Percentiles rank a stretch among this genome's conserved stretches.
These are phyloP conservation scores for Flaveria linearis DNA, from an alignment of 129 eudicot species.

Conservation along the genomic window DNA sequence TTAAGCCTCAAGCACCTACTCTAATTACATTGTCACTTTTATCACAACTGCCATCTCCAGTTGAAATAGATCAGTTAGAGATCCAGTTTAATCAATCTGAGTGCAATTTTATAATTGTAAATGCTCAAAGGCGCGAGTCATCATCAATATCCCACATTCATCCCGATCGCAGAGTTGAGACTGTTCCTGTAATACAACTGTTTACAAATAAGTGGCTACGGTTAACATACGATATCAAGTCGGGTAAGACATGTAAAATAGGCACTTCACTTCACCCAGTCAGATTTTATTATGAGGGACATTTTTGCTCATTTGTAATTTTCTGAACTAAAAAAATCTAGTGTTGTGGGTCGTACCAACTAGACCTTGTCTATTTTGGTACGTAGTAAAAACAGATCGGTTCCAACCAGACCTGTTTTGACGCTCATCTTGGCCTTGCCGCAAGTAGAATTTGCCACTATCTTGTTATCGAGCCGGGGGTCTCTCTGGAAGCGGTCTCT, in stretches of 20 bases:
- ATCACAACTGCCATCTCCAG: slow-evolving; percentile 74
- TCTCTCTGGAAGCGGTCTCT: too few species aligned
- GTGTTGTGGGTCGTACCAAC: neutral
- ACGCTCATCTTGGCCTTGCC: neutral
- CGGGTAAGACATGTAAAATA: slow-evolving; percentile 49
- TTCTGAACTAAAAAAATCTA: neutral
- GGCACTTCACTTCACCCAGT: slow-evolving; percentile 10
- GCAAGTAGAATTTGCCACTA: neutral
- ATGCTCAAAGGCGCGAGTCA: slow-evolving; percentile 62
- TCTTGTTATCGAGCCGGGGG: too few species aligned
- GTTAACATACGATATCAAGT: slow-evolving; percentile 73
- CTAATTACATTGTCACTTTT: slow-evolving; percentile 68
- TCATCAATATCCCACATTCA: slow-evolving; percentile 55
- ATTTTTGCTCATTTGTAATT: neutral
- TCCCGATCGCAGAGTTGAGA: slow-evolving; percentile 79
- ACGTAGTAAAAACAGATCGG: too few species aligned
- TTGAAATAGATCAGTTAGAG: slow-evolving; percentile 89
- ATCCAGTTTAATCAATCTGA: slow-evolving; percentile 91
- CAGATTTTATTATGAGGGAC: neutral
- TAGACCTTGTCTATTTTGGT: too few species aligned
- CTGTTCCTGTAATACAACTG: slow-evolving; percentile 63
- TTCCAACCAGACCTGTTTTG: too few species aligned
- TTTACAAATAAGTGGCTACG: slow-evolving; percentile 82
- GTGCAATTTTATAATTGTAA: slow-evolving; percentile 75
- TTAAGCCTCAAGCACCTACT: slow-evolving; percentile 74